A percentile compares a stretch with the other conserved stretches of the same genome.
Evolutionary conservation across 306 rosid species (phyloP).

Genomic region (Gillenia trifoliata): DNA sequence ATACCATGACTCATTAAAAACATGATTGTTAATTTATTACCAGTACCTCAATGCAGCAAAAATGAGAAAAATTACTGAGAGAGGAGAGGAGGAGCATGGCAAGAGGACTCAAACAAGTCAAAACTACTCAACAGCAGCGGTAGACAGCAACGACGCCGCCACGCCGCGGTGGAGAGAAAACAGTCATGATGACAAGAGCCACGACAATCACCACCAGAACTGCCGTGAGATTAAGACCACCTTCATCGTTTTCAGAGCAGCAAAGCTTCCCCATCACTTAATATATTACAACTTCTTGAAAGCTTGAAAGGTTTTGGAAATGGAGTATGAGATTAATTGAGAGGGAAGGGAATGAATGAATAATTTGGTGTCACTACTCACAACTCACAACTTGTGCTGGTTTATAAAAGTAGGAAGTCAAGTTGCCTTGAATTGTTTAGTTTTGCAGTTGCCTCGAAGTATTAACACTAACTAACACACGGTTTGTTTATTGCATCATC

Average conservation of each 20-base stretch:
- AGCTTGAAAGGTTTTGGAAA: neutral
- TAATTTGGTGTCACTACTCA: too few species aligned
- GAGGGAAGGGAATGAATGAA: neutral
- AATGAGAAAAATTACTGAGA: neutral
- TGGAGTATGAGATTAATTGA: neutral
- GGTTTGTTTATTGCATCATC: too few species aligned
- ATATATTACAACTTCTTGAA: neutral
- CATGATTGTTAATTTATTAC: neutral
- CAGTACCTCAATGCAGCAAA: neutral
- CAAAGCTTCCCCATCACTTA: conserved; percentile 23
- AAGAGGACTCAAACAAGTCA: neutral
- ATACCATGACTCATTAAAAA: neutral
- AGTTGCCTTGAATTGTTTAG: neutral
- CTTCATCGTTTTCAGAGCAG: conserved; percentile 9
- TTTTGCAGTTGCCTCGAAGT: too few species aligned
- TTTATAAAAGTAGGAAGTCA: neutral
- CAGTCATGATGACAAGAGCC: conserved; percentile 14
- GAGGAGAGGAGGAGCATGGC: neutral
- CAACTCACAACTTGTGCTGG: too few species aligned
- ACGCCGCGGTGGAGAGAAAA: conserved; percentile 14
- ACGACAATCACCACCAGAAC: conserved; percentile 23
- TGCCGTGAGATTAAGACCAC: conserved; percentile 2
- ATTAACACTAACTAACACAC: too few species aligned
- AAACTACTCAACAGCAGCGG: conserved; percentile 10
- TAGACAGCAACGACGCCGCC: neutral